A percentile compares a stretch with the other conserved stretches of the same genome.
Conservation (phyloP, 202 grass and related monocot species). For the Schoenoplectus triqueter region DNA sequence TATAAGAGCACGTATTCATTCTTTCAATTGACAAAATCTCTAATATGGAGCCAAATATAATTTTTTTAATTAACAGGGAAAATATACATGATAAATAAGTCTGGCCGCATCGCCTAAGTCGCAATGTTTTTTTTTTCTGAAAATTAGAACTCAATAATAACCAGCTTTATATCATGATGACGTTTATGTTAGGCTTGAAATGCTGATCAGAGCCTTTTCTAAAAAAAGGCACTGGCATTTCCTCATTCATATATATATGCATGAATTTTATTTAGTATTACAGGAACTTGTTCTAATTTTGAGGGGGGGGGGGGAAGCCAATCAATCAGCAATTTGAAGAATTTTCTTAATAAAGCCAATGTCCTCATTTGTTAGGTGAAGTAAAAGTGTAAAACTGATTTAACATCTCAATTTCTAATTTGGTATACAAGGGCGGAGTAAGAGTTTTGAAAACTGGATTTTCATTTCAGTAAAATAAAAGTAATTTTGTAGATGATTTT, state of each 20-base stretch:
- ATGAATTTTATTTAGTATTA: not conserved
- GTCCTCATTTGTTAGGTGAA: not conserved
- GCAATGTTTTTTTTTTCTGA: not conserved
- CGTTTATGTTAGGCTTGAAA: not conserved
- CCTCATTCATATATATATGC: not conserved
- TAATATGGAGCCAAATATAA: not conserved
- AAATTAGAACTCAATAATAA: conserved; percentile 19
- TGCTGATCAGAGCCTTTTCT: not conserved
- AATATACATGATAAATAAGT: not conserved
- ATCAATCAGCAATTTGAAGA: not conserved
- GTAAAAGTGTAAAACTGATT: not conserved
- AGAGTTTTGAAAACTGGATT: too few species aligned
- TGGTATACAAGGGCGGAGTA: too few species aligned
- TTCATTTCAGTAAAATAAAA: not conserved
- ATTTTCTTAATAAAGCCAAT: not conserved
- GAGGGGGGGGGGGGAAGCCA: not conserved
- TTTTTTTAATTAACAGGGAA: not conserved
- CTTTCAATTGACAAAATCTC: not conserved
- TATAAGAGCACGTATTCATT: not conserved
- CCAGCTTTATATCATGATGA: not conserved
- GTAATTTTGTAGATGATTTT: not conserved
- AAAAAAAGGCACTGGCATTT: not conserved
- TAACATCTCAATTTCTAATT: not conserved
- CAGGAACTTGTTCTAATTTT: not conserved
- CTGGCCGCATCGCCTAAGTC: not conserved